Base-by-base conservation (phyloP, 169 alveolate species). In the Sarcocystis neurona region DNA sequence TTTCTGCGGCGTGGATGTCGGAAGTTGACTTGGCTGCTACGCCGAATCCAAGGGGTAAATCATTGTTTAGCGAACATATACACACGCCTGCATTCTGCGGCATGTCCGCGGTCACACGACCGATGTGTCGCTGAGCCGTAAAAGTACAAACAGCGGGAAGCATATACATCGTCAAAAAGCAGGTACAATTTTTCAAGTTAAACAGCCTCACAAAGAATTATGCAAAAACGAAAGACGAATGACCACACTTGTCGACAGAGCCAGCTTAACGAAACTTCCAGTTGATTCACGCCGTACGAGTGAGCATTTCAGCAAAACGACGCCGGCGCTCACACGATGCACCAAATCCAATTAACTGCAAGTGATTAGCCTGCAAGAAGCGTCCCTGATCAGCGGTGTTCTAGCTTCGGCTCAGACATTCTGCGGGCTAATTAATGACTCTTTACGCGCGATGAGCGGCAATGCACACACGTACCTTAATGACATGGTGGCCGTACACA, bases 401-500 rank as follows among this genome's bases (percentile, higher is more conserved):
- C n/a, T n/a, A n/a, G n/a, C n/a, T n/a, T n/a, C n/a, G n/a, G n/a
- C n/a, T n/a, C n/a, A n/a, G n/a, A n/a, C n/a, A n/a, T n/a, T n/a
- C n/a, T n/a, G n/a, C n/a, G n/a, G n/a, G n/a, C 27, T 27, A 58
- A 58, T 27, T 70, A 18, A 10, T 8, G 8, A 18, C 47, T 18
- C 82, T 12, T 74, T 27, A 27, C 18, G 18, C 50, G 4, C 63
- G 8, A 8, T 8, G 79, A 18, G 43, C 8, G n/a, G 43, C 15
- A 15, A 10, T 27, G 3, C 39, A 1, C 30, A 1, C 47, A 27
- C 90, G 53, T 50, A 91, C 94, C 95, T 97, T 97, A 43, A 96
- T 94, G 37, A 97, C 97, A 92, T 97, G 97, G 92, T 97, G 96
- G 48, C 98, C 99, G 94, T 97, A 97, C 77, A 97, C 94, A 91